These are phyloP conservation scores for Sporothrix humicola DNA, from an alignment of 2,329 filamentous ascomycete genomes.

Conservation along the genomic window DNA sequence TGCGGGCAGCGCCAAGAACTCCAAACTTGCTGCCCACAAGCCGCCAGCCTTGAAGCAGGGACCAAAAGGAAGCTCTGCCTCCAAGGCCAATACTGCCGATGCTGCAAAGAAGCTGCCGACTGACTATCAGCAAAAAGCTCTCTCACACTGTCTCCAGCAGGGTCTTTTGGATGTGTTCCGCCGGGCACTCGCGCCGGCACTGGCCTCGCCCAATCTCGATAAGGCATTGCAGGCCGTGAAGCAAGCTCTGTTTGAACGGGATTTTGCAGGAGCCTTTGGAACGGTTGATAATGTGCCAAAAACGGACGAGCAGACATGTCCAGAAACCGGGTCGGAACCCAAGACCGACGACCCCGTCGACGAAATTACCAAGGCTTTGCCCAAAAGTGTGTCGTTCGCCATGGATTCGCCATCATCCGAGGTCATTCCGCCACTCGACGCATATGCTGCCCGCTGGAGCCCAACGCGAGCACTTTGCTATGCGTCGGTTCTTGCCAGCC, in stretches of 20 bases:
- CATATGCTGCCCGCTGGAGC: slow-evolving; percentile 91
- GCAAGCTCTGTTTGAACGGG: slow-evolving; percentile 79
- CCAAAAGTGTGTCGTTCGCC: neutral
- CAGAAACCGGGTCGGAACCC: neutral
- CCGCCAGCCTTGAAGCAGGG: neutral
- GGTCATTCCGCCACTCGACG: slow-evolving; percentile 61
- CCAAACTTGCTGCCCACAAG: slow-evolving; percentile 23
- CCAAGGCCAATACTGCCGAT: neutral
- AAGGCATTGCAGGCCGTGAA: slow-evolving; percentile 80
- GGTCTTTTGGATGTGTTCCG: slow-evolving; percentile 73
- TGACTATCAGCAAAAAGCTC: slow-evolving; percentile 24
- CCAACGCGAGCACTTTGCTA: slow-evolving; percentile 85
- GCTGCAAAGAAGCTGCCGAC: neutral
- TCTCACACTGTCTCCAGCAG: slow-evolving; percentile 35
- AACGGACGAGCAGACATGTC: neutral
- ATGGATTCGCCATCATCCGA: neutral
- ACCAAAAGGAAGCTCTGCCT: neutral
- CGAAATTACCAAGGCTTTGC: neutral
- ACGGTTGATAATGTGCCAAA: neutral
- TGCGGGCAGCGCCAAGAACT: slow-evolving; percentile 26
- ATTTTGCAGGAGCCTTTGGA: slow-evolving; percentile 81
- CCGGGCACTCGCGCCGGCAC: slow-evolving; percentile 62
- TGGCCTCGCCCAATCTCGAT: slow-evolving; percentile 56
- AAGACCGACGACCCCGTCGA: neutral
- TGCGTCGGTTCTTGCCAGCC: slow-evolving; percentile 56